phyloP scores from a whole-genome alignment of 2,329 filamentous ascomycete genomes.

The Fusarium temperatum region DNA sequence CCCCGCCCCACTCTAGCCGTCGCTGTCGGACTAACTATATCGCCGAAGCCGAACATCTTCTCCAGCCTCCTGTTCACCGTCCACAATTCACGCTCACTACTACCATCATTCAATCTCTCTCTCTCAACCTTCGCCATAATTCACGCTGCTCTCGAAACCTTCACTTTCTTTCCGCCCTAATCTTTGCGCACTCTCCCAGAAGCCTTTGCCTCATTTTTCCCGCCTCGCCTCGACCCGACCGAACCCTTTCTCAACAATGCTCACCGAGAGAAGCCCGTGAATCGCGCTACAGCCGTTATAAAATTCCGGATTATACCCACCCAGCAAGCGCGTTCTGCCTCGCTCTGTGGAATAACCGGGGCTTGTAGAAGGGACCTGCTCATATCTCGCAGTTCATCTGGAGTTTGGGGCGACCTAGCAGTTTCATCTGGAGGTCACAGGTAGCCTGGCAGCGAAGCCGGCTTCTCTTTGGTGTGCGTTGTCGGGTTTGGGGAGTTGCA shows the following conservation, averaged over 20 bases:
- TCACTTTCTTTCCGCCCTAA: neutral
- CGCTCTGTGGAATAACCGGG: neutral
- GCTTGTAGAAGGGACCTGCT: conserved; percentile 9
- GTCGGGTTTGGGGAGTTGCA: neutral
- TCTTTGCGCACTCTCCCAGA: too few species aligned
- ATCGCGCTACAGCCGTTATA: conserved; percentile 1
- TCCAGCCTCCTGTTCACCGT: neutral
- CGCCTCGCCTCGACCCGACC: neutral
- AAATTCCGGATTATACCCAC: conserved; percentile 2
- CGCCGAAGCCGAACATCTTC: neutral
- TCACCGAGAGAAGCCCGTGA: neutral
- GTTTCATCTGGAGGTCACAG: conserved; percentile 9
- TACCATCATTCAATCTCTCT: neutral
- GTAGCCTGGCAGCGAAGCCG: conserved; percentile 3
- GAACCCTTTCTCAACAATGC: neutral
- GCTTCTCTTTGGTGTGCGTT: neutral
- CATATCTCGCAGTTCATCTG: conserved; percentile 4
- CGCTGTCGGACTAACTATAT: neutral
- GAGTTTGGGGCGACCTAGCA: conserved; percentile 3
- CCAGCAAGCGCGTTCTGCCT: neutral
- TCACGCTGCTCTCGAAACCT: neutral
- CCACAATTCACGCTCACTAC: neutral
- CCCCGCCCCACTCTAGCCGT: neutral
- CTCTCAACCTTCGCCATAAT: neutral
- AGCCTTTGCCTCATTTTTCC: neutral